These are phyloP conservation scores for Mycosphaerelloides madeirae DNA, from an alignment of 2,329 filamentous ascomycete genomes.

Conservation along the genomic window DNA sequence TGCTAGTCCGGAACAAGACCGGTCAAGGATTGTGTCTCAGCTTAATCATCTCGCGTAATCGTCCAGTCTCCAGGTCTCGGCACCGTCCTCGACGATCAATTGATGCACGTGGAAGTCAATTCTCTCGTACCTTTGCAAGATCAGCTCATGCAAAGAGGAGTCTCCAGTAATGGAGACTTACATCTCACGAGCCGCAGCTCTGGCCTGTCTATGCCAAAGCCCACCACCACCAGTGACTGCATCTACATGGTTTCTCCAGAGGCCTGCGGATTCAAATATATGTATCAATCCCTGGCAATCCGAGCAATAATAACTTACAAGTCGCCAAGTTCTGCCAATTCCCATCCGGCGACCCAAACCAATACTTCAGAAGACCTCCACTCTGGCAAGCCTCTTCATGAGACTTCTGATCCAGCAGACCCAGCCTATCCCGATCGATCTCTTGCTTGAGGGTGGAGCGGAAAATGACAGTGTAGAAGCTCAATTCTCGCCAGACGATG, in stretches of 20 bases:
- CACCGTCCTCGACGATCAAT: slow-evolving; percentile 63
- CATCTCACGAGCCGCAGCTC: slow-evolving; percentile 45
- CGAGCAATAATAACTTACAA: slow-evolving; percentile 32
- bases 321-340: slow-evolving; percentile 76
- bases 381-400: slow-evolving; percentile 74
- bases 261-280: slow-evolving; percentile 50
- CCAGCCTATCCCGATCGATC: slow-evolving; percentile 64
- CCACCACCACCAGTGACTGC: slow-evolving; percentile 56
- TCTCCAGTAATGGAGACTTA: slow-evolving; percentile 4
- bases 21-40: no score
- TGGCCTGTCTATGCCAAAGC: slow-evolving; percentile 53
- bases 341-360: slow-evolving; percentile 72
- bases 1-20: no score
- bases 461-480: slow-evolving; percentile 82
- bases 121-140: slow-evolving; percentile 32
- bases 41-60: no score
- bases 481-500: slow-evolving; percentile 14
- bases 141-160: background rate
- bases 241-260: slow-evolving; percentile 58
- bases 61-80: slow-evolving; percentile 51
- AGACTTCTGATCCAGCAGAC: slow-evolving; percentile 68
- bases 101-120: slow-evolving; percentile 38
- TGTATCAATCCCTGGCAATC: background rate
- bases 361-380: slow-evolving; percentile 86
- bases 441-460: slow-evolving; percentile 65